Conservation (phyloP, 83 land plant genomes). For the Picea mariana region DNA sequence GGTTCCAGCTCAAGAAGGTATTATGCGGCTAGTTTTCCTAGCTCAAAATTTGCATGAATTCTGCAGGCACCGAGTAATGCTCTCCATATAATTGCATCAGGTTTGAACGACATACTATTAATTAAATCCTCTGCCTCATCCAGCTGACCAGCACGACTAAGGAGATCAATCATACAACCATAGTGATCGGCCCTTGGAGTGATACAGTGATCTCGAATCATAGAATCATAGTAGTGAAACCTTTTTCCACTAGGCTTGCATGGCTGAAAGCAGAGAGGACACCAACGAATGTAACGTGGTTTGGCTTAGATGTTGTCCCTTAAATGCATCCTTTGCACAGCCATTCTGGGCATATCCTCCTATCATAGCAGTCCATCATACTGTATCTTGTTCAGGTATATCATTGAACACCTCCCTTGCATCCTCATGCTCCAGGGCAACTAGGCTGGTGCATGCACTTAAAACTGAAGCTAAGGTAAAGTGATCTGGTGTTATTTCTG, state of each 20-base stretch:
- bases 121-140: constrained; percentile 42
- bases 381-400: constrained; percentile 34
- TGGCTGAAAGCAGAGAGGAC: constrained; percentile 67
- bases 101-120: constrained; percentile 45
- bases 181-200: constrained; percentile 47
- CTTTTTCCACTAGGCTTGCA: constrained; percentile 49
- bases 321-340: constrained; percentile 28
- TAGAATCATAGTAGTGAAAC: constrained; percentile 40
- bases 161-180: constrained; percentile 61
- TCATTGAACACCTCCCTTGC: constrained; percentile 37
- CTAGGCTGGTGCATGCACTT: constrained; percentile 39
- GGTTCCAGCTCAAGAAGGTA: constrained; percentile 53
- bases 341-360: constrained; percentile 59
- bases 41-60: constrained; percentile 41
- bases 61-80: constrained; percentile 65
- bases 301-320: constrained; percentile 28
- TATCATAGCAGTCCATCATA: constrained; percentile 59
- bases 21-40: constrained; percentile 40
- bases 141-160: constrained; percentile 49
- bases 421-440: constrained; percentile 40
- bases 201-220: constrained; percentile 36
- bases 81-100: constrained; percentile 50
- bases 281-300: constrained; percentile 48
- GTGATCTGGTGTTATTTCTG: constrained; percentile 40
- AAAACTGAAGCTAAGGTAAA: constrained; percentile 43